Conservation (phyloP, 352 stramenopile species). For the Globisporangium cederbergense region DNA sequence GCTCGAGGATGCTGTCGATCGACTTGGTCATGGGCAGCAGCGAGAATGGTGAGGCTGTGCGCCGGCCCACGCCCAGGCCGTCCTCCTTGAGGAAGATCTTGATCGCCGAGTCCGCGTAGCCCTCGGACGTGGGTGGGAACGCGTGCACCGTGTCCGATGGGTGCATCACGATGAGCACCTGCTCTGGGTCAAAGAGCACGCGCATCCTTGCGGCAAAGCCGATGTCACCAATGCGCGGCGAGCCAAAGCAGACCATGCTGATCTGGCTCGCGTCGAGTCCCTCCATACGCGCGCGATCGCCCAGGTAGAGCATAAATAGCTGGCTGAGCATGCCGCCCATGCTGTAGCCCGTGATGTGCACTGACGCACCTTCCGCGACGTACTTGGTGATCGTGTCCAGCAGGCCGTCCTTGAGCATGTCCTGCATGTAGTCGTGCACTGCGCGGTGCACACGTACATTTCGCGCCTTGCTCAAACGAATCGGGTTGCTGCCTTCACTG, state of each 20-base stretch:
- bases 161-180: conserved; percentile 84
- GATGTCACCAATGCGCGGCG: conserved; percentile 71
- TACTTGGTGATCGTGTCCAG: conserved; percentile 75
- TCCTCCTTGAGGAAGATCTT: conserved; percentile 84
- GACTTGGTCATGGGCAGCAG: conserved; percentile 71
- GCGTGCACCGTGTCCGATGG: conserved; percentile 78
- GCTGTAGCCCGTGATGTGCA: conserved; percentile 84
- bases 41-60: conserved; percentile 67
- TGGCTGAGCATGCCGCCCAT: conserved; percentile 84
- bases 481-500: conserved; percentile 43
- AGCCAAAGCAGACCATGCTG: conserved; percentile 83
- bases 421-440: conserved; percentile 80
- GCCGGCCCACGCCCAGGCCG: conserved; percentile 59
- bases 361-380: conserved; percentile 59
- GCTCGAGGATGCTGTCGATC: conserved; percentile 75
- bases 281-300: conserved; percentile 73
- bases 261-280: conserved; percentile 73
- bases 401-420: conserved; percentile 80
- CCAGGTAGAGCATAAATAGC: conserved; percentile 75
- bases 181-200: conserved; percentile 72
- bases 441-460: conserved; percentile 74
- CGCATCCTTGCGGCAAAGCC: conserved; percentile 72
- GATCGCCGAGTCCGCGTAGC: conserved; percentile 72
- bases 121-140: conserved; percentile 77
- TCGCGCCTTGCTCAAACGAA: conserved; percentile 48